phyloP scores from a whole-genome alignment of 2,329 filamentous ascomycete genomes.

The Stenocarpella maydis region DNA sequence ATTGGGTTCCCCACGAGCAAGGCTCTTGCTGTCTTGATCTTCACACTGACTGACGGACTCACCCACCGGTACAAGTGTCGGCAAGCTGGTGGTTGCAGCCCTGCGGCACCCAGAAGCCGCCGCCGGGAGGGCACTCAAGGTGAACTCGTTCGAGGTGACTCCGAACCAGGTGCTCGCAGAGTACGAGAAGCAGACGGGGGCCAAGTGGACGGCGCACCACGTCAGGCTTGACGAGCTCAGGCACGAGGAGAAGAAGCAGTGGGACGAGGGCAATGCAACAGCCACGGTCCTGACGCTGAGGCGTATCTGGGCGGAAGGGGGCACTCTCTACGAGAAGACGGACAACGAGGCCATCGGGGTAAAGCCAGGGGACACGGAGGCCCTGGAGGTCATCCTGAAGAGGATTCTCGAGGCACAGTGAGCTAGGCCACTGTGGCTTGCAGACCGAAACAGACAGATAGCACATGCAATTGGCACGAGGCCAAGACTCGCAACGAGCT shows the following conservation, averaged over 20 bases:
- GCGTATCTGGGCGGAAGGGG: constrained; percentile 77
- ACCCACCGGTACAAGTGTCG: constrained; percentile 61
- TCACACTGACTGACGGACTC: constrained; percentile 1
- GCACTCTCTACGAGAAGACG: constrained; percentile 73
- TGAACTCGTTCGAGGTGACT: constrained; percentile 76
- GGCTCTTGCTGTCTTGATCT: too few relatives aligned
- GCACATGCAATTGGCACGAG: not conserved
- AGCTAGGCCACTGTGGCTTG: not conserved
- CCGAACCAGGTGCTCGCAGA: constrained; percentile 69
- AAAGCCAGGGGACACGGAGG: constrained; percentile 58
- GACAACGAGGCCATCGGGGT: constrained; percentile 69
- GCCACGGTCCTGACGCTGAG: constrained; percentile 68
- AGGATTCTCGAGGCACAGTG: constrained; percentile 34
- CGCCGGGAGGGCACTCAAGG: constrained; percentile 65
- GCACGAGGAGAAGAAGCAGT: constrained; percentile 65
- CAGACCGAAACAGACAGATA: not conserved
- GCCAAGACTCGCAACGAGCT: not conserved
- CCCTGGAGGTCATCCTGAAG: constrained; percentile 50
- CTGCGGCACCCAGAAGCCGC: constrained; percentile 64
- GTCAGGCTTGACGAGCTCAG: constrained; percentile 63
- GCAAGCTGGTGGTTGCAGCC: constrained; percentile 69
- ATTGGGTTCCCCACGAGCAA: not conserved
- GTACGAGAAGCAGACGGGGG: constrained; percentile 71
- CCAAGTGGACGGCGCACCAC: constrained; percentile 62
- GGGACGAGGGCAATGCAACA: constrained; percentile 58